Base-by-base conservation (phyloP, 1,284 basidiomycete genomes). In the Leccinum pachyderme region DNA sequence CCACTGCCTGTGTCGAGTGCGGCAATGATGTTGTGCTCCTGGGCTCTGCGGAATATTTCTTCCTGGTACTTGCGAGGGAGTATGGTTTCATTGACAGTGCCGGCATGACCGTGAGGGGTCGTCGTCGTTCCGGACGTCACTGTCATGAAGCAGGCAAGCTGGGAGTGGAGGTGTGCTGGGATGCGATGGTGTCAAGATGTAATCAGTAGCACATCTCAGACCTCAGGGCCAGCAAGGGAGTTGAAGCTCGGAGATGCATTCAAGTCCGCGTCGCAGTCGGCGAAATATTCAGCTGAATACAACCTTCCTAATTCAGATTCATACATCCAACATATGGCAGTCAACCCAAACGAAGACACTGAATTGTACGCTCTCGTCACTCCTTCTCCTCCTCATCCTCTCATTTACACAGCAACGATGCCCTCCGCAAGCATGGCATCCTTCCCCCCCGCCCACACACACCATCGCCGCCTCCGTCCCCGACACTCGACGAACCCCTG, bases 381-480 rank as follows among this genome's bases (percentile, higher is more conserved):
- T 11, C 55, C 49, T 39, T 43, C 37, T 15, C 46, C 27, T 41
- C 11, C 27, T 37, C 52, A 35, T 49, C 52, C 28, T 33, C 31
- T 47, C 46, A 45, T 44, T 22, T 52, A 9, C 54, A 35, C 69
- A 95, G 93, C 73, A 95, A 97, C 73, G 95, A 95, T 68, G 91
- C 90, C 31, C 83, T 97, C 8, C 90, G 94, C 54, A 91, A 92
- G 64, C 84, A 95, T 65, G 94, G 94, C 37, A 95, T 97, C 64
- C 75, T 97, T 22, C 93, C 94, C 6, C 88, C 89, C 0, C 84
- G 81, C 55, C 81, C 84, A 51, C 84, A 79, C 2, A 82, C 87
- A 0, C 91, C 92, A 7, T 88, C 91, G 46, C 81, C 88, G 41
- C 89, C 82, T 43, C 80, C 79, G 35, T 83, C 82, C 13, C 89